phyloP scores from a whole-genome alignment of 2,329 filamentous ascomycete species.

The Venturia nashicola region DNA sequence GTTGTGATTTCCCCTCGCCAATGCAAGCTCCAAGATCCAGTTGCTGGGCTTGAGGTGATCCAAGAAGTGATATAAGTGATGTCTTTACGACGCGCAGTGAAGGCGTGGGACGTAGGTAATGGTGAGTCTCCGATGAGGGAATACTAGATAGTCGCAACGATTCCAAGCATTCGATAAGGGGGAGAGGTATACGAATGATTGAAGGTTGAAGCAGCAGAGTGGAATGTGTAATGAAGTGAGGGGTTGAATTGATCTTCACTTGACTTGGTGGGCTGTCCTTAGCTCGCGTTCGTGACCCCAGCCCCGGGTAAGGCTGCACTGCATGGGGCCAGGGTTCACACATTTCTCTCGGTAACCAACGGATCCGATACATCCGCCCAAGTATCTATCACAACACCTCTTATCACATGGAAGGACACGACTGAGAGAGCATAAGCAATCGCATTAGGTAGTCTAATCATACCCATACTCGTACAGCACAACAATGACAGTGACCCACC shows the following conservation, averaged over 20 bases:
- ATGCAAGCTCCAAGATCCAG: not conserved
- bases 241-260: not conserved
- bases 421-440: not conserved
- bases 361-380: not conserved
- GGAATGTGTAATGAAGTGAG: not conserved
- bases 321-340: not conserved
- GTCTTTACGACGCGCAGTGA: not conserved
- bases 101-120: not conserved
- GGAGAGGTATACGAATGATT: too few relatives aligned
- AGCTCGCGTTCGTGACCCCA: not conserved
- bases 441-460: not conserved
- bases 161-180: too few relatives aligned
- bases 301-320: slow-evolving; percentile 1
- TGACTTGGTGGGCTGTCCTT: not conserved
- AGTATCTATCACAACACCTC: too few relatives aligned
- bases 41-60: not conserved
- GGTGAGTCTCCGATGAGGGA: too few relatives aligned
- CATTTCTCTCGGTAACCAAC: not conserved
- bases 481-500: not conserved
- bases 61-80: not conserved
- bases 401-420: not conserved
- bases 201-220: not conserved
- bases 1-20: not conserved
- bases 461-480: not conserved
- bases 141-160: not conserved